These are phyloP conservation scores for Prunella vulgaris DNA, from an alignment of 257 asterid species.

Conservation along the genomic window DNA sequence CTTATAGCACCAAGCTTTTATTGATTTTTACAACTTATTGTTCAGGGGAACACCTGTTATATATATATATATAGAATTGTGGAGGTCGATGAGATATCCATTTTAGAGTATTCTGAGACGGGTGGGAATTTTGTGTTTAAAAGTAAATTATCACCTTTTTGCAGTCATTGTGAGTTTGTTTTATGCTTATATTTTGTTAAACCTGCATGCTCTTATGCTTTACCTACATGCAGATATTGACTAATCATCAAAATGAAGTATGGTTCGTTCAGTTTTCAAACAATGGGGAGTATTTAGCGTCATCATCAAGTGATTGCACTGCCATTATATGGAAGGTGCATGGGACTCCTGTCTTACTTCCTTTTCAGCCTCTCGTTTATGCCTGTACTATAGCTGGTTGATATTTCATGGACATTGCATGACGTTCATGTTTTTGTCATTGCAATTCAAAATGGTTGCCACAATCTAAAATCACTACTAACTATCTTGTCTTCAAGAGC, in stretches of 20 bases:
- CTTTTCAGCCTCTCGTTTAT: background rate
- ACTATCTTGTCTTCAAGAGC: conserved; percentile 10
- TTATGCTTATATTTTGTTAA: conserved; percentile 28
- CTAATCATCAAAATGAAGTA: conserved; percentile 71
- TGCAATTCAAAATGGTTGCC: conserved; percentile 14
- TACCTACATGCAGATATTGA: conserved; percentile 58
- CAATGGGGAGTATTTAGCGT: conserved; percentile 73
- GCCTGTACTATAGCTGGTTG: background rate
- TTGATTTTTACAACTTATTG: background rate
- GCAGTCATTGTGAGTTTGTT: conserved; percentile 9
- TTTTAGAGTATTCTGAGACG: background rate
- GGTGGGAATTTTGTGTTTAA: background rate
- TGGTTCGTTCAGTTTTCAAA: conserved; percentile 94
- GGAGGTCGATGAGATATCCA: background rate
- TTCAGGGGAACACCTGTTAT: background rate
- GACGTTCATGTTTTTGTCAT: conserved; percentile 8
- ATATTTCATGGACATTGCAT: conserved; percentile 16
- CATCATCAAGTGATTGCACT: conserved; percentile 82
- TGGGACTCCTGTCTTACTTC: conserved; percentile 7
- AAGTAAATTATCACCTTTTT: background rate
- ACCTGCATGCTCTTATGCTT: conserved; percentile 14
- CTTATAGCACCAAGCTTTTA: background rate
- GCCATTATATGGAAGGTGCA: conserved; percentile 89
- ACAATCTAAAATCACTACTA: background rate
- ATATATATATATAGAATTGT: background rate